These are phyloP conservation scores for Candolleomyces aberdarensis DNA, from an alignment of 768 basidiomycete genomes.

Conservation along the genomic window DNA sequence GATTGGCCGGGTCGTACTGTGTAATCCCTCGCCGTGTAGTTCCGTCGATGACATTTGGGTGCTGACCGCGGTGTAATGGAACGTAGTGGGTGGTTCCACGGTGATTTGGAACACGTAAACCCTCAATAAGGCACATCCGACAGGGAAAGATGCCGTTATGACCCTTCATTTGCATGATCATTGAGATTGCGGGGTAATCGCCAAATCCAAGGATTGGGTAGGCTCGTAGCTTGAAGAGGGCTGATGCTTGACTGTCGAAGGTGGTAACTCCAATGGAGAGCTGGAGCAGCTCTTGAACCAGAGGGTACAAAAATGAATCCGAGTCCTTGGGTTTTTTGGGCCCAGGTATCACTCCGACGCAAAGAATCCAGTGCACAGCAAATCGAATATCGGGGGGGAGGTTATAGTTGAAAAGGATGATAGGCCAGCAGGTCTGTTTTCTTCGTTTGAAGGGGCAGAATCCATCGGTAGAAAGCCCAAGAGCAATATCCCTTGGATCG, in stretches of 20 bases:
- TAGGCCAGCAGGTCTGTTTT: constrained; percentile 32
- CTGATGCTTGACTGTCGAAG: constrained; percentile 13
- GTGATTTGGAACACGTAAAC: constrained; percentile 17
- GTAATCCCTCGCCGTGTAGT: constrained; percentile 7
- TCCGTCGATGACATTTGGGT: constrained; percentile 13
- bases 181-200: constrained; percentile 17
- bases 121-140: constrained; percentile 33
- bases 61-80: constrained; percentile 20
- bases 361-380: constrained; percentile 28
- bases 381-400: constrained; percentile 34
- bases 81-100: constrained; percentile 22
- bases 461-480: constrained; percentile 40
- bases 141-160: constrained; percentile 34
- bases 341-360: constrained; percentile 40
- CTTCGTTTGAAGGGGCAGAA: constrained; percentile 34
- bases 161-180: constrained; percentile 35
- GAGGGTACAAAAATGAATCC: constrained; percentile 36
- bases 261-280: constrained; percentile 33
- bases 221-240: constrained; percentile 13
- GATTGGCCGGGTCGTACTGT: constrained; percentile 21
- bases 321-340: constrained; percentile 35
- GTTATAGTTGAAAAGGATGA: constrained; percentile 43
- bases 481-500: constrained; percentile 37
- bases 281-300: constrained; percentile 31
- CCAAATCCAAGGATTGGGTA: constrained; percentile 18